Evolutionary conservation across 2,329 filamentous ascomycete genomes (phyloP).

Genomic region (Myrmaecium sp.): DNA sequence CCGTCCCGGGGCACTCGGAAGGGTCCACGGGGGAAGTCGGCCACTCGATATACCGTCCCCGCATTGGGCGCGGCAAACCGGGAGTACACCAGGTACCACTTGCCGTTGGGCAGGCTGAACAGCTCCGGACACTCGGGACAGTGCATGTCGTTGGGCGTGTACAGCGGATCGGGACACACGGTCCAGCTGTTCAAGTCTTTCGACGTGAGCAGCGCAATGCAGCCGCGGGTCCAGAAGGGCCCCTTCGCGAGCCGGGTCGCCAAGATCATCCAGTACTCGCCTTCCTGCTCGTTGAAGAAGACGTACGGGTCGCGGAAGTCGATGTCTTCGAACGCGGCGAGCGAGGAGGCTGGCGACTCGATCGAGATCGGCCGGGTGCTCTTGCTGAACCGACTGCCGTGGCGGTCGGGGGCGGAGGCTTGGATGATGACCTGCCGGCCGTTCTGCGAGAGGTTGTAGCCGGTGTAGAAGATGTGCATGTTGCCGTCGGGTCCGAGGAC

Average conservation of each 20-base stretch:
- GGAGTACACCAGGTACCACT: conserved; percentile 16
- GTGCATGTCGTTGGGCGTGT: conserved; percentile 19
- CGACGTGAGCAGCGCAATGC: conserved; percentile 21
- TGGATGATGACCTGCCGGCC: conserved; percentile 20
- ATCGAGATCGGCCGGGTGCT: conserved; percentile 10
- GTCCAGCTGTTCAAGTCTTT: conserved; percentile 16
- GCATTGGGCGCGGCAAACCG: conserved; percentile 16
- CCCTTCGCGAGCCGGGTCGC: conserved; percentile 16
- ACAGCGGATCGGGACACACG: conserved; percentile 15
- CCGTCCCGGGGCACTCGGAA: conserved; percentile 15
- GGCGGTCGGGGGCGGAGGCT: conserved; percentile 10
- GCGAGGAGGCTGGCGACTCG: conserved; percentile 6
- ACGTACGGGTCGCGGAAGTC: conserved; percentile 23
- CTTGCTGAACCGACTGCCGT: conserved; percentile 13
- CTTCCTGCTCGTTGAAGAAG: conserved; percentile 15
- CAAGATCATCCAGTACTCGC: conserved; percentile 22
- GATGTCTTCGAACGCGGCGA: conserved; percentile 15
- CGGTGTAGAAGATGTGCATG: conserved; percentile 23
- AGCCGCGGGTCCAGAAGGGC: conserved; percentile 20
- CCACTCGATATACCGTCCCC: conserved; percentile 20
- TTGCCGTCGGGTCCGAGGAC: conserved; percentile 15
- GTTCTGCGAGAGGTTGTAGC: conserved; percentile 15
- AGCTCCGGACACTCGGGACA: conserved; percentile 23
- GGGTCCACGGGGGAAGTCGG: conserved; percentile 18
- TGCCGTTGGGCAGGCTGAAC: conserved; percentile 17